A percentile compares a stretch with the other conserved stretches of the same genome.
Evolutionary conservation across 345 rosid genomes (phyloP).

Genomic region (Rhodamnia rubescens): DNA sequence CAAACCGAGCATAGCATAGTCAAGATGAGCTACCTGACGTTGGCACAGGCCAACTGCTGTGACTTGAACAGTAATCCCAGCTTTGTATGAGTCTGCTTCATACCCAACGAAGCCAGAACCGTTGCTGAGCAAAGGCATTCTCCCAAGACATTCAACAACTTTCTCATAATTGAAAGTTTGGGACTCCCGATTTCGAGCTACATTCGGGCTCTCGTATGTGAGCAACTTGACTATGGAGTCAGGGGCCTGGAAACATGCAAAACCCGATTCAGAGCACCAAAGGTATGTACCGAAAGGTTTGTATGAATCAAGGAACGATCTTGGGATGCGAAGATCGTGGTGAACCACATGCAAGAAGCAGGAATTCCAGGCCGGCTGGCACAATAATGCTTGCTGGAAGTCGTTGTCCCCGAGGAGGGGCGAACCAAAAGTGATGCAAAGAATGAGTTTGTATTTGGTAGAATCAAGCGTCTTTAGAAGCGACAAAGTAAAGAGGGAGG

Average conservation of each 20-base stretch:
- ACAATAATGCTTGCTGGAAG: slow-evolving; percentile 22
- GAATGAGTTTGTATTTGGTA: slow-evolving; percentile 3
- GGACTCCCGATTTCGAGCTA: not conserved
- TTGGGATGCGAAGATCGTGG: slow-evolving; percentile 7
- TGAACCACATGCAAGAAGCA: slow-evolving; percentile 47
- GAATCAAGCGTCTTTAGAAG: slow-evolving; percentile 24
- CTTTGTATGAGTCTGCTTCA: too few relatives aligned
- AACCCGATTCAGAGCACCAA: slow-evolving; percentile 22
- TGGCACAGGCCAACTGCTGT: too few relatives aligned
- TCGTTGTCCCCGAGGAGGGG: slow-evolving; percentile 36
- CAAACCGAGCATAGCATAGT: too few relatives aligned
- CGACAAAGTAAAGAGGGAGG: slow-evolving; percentile 57
- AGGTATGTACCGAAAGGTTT: slow-evolving; percentile 52
- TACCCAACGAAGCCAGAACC: too few relatives aligned
- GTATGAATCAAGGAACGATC: not conserved
- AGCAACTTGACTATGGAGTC: slow-evolving; percentile 19
- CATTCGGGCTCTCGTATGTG: not conserved
- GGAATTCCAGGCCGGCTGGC: slow-evolving; percentile 24
- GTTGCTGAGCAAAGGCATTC: too few relatives aligned
- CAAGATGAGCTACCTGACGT: too few relatives aligned
- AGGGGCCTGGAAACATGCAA: slow-evolving; percentile 36
- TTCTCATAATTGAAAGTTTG: slow-evolving; percentile 7
- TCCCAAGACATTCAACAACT: too few relatives aligned
- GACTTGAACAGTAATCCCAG: too few relatives aligned
- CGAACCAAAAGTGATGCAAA: slow-evolving; percentile 57